Conservation (phyloP, 139 green algal genomes). For the Asterochloris erici region DNA sequence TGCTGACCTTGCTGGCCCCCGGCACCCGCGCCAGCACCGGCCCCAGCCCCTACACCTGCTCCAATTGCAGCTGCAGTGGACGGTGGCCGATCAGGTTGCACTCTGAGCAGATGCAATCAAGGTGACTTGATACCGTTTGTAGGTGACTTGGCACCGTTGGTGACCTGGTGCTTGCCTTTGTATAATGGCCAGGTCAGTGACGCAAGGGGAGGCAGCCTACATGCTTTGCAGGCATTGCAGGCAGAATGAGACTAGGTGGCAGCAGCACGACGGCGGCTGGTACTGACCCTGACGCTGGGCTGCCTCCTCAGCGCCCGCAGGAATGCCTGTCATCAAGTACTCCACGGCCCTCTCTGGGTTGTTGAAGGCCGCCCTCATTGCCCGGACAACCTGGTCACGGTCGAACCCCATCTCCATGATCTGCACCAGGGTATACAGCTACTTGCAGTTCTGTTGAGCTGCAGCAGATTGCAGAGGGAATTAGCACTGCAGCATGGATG, state of each 20-base stretch:
- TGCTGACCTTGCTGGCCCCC: conserved; percentile 26
- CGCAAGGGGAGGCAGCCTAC: not conserved
- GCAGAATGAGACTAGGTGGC: not conserved
- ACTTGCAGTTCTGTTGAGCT: not conserved
- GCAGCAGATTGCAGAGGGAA: not conserved
- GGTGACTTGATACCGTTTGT: no score
- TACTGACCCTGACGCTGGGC: conserved; percentile 6
- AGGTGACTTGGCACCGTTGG: no score
- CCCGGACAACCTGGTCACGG: conserved; percentile 66
- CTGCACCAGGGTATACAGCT: conserved; percentile 13
- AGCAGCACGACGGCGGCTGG: not conserved
- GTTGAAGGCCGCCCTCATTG: conserved; percentile 97
- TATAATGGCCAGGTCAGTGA: not conserved
- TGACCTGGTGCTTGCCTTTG: not conserved
- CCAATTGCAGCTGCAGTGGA: no score
- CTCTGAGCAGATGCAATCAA: no score
- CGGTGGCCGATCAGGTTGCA: no score
- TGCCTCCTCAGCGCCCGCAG: conserved; percentile 25
- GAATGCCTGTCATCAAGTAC: conserved; percentile 96
- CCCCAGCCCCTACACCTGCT: not conserved
- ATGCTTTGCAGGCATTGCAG: not conserved
- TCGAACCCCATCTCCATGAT: conserved; percentile 96
- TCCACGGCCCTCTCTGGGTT: conserved; percentile 99
- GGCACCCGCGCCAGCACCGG: not conserved
- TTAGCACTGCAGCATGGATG: not conserved